Percentiles rank a stretch among this genome's conserved stretches.
Conservation (phyloP, 768 basidiomycete genomes). For the Hygrocybe coccinea region DNA sequence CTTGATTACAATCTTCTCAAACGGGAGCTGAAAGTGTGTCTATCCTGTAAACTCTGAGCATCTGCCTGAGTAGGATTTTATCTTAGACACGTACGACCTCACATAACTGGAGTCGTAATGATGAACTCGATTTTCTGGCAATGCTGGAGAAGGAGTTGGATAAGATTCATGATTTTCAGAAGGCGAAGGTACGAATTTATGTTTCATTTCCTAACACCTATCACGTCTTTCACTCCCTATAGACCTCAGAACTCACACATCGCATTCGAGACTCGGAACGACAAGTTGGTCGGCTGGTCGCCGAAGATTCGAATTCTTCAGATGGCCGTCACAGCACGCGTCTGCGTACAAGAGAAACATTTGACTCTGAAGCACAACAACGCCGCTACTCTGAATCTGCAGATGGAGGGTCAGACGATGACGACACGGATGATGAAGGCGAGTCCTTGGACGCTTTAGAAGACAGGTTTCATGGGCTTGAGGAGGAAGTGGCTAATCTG, state of each 20-base stretch:
- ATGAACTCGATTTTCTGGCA: conserved; percentile 77
- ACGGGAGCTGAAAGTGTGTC: conserved; percentile 78
- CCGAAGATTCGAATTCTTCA: conserved; percentile 36
- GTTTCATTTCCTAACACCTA: background rate
- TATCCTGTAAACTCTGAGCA: background rate
- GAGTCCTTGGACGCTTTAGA: conserved; percentile 75
- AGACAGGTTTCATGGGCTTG: conserved; percentile 78
- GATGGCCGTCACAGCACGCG: background rate
- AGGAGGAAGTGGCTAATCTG: conserved; percentile 91
- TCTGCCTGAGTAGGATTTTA: background rate
- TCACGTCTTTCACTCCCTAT: background rate
- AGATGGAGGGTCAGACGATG: conserved; percentile 71
- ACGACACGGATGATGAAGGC: conserved; percentile 41
- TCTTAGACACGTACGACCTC: conserved; percentile 41
- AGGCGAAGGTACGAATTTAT: conserved; percentile 59
- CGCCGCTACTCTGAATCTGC: conserved; percentile 42
- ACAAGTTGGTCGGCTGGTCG: conserved; percentile 73
- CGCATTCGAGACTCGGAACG: conserved; percentile 81
- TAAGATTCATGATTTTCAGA: conserved; percentile 93
- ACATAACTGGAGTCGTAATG: conserved; percentile 64
- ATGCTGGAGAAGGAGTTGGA: conserved; percentile 84
- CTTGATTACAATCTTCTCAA: conserved; percentile 87
- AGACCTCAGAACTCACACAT: conserved; percentile 78
- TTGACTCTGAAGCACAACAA: conserved; percentile 59
- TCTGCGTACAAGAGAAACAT: conserved; percentile 10